Percentiles rank a stretch among this genome's conserved stretches.
Conservation (phyloP, 1,284 basidiomycete genomes). For the Cutaneotrichosporon mucoides region DNA sequence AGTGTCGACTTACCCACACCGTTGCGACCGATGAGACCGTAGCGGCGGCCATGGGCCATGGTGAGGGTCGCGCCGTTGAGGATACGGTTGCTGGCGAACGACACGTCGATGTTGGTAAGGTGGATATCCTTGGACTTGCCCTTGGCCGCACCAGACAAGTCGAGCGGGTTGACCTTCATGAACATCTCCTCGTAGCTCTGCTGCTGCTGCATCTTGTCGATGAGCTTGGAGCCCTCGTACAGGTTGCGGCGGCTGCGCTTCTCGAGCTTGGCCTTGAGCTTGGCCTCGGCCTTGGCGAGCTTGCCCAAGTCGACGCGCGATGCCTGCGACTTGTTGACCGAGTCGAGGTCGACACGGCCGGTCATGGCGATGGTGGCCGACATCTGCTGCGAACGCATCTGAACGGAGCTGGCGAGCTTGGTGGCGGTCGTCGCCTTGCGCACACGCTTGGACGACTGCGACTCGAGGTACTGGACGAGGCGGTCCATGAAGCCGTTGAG, state of each 20-base stretch:
- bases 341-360: conserved; percentile 87
- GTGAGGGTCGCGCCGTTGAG: conserved; percentile 73
- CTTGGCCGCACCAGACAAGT: conserved; percentile 71
- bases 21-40: conserved; percentile 64
- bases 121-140: conserved; percentile 96
- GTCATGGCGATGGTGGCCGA: conserved; percentile 77
- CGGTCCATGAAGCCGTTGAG: conserved; percentile 53
- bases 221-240: conserved; percentile 92
- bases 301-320: conserved; percentile 97
- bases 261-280: conserved; percentile 95
- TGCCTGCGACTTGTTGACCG: conserved; percentile 88
- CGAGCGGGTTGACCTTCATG: conserved; percentile 97
- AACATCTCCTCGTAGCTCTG: conserved; percentile 98
- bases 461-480: conserved; percentile 62
- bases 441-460: conserved; percentile 59
- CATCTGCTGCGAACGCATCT: conserved; percentile 79
- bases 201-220: conserved; percentile 90
- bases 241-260: conserved; percentile 83
- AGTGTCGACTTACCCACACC: conserved; percentile 98
- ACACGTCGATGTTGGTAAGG: conserved; percentile 91
- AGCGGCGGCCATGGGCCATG: conserved; percentile 80
- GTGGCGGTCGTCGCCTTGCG: conserved; percentile 53
- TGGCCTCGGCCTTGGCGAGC: conserved; percentile 97
- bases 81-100: conserved; percentile 88
- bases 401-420: conserved; percentile 88